These are phyloP conservation scores for Trichoderma cornu-damae DNA, from an alignment of 2,329 filamentous ascomycete species.

Conservation along the genomic window DNA sequence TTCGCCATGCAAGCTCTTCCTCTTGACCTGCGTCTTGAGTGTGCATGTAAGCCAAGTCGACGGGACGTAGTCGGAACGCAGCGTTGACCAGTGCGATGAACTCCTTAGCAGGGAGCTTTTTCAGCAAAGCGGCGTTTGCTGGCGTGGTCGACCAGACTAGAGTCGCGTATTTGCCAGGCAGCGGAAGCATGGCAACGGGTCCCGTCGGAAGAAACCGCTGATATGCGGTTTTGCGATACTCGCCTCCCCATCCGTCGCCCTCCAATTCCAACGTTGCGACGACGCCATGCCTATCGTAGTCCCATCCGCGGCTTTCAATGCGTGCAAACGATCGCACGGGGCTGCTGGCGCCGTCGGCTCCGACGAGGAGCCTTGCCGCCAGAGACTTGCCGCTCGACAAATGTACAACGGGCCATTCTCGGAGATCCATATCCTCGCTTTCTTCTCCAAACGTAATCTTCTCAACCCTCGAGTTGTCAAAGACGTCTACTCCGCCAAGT, in stretches of 20 bases:
- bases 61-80: conserved; percentile 74
- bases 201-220: conserved; percentile 93
- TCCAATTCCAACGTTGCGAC: conserved; percentile 81
- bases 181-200: conserved; percentile 82
- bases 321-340: conserved; percentile 85
- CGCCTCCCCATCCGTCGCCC: conserved; percentile 50
- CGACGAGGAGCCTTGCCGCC: conserved; percentile 78
- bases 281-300: conserved; percentile 84
- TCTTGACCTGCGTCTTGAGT: conserved; percentile 52
- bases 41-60: conserved; percentile 81
- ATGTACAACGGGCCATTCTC: conserved; percentile 80
- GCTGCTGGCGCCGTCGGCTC: conserved; percentile 91
- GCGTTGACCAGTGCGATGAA: conserved; percentile 89
- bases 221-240: conserved; percentile 69
- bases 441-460: conserved; percentile 71
- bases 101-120: conserved; percentile 64
- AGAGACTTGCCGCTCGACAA: conserved; percentile 64
- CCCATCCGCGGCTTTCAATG: conserved; percentile 84
- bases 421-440: conserved; percentile 66
- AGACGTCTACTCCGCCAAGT: conserved; percentile 62
- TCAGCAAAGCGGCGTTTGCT: conserved; percentile 70
- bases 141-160: conserved; percentile 95
- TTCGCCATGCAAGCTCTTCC: conserved; percentile 80
- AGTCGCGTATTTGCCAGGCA: conserved; percentile 77
- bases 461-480: conserved; percentile 73